Evolutionary conservation across 2,329 filamentous ascomycete genomes (phyloP).

Genomic region (Pseudogymnoascus sp.): DNA sequence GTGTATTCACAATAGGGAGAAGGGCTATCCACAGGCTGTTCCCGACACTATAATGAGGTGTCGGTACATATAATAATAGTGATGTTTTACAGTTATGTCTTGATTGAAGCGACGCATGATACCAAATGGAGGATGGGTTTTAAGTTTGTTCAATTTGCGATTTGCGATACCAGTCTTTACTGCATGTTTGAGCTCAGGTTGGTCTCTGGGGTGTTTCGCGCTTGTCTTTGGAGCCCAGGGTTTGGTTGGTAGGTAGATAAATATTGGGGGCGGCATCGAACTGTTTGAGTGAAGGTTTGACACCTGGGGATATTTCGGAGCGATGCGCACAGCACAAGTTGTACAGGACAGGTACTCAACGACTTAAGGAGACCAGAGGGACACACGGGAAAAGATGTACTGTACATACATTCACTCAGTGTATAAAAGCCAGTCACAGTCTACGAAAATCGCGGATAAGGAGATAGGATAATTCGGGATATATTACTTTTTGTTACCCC

Average conservation of each 20-base stretch:
- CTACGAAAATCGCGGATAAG: background rate
- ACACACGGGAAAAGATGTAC: background rate
- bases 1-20: constrained; percentile 16
- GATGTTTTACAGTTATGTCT: constrained; percentile 5
- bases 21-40: constrained; percentile 20
- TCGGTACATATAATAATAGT: background rate
- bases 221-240: background rate
- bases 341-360: background rate
- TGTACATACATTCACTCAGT: background rate
- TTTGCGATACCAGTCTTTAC: constrained; percentile 4
- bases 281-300: background rate
- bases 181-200: background rate
- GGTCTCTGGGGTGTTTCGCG: background rate
- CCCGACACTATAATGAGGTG: constrained; percentile 22
- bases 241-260: background rate
- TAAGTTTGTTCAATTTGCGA: constrained; percentile 2
- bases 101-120: constrained; percentile 1
- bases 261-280: background rate
- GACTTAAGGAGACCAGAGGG: background rate
- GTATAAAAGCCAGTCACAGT: background rate
- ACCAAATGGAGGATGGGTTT: background rate
- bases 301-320: background rate
- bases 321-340: background rate
- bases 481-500: background rate
- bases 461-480: background rate